Evolutionary conservation across 495 filamentous ascomycete genomes (phyloP).

Genomic region (Arthonia radiata): DNA sequence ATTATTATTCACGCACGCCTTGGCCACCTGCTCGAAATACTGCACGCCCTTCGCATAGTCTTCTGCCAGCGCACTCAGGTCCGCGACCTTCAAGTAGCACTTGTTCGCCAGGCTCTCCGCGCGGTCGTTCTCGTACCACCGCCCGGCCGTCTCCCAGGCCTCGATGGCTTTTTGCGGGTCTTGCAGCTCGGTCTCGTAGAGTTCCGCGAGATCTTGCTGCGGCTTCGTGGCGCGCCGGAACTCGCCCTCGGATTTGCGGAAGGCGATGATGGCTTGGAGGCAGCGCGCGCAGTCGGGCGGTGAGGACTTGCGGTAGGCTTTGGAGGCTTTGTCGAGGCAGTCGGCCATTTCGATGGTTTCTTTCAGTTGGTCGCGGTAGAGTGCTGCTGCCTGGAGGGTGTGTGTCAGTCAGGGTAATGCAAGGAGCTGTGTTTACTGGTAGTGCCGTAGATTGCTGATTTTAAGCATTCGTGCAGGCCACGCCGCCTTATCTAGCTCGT

Average conservation of each 20-base stretch:
- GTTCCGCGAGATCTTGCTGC: conserved; percentile 61
- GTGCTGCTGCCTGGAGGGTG: conserved; percentile 48
- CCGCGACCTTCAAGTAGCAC: conserved; percentile 66
- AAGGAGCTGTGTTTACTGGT: too few species aligned
- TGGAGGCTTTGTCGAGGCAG: conserved; percentile 52
- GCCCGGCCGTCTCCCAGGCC: conserved; percentile 55
- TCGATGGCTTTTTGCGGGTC: conserved; percentile 54
- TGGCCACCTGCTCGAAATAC: conserved; percentile 57
- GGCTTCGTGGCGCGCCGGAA: conserved; percentile 70
- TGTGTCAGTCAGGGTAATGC: too few species aligned
- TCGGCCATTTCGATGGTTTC: conserved; percentile 80
- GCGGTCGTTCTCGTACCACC: conserved; percentile 70
- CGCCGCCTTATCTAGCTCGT: too few species aligned
- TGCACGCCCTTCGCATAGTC: conserved; percentile 65
- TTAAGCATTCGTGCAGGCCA: too few species aligned
- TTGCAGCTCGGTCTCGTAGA: conserved; percentile 55
- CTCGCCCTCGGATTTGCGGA: conserved; percentile 65
- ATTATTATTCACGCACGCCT: conserved; percentile 44
- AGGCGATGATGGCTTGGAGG: conserved; percentile 44
- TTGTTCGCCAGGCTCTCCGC: conserved; percentile 78
- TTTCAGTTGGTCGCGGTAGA: conserved; percentile 52
- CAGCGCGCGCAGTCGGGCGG: conserved; percentile 57
- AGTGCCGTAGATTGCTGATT: too few species aligned
- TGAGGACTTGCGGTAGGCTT: conserved; percentile 58
- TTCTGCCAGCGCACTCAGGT: conserved; percentile 52